Base-by-base conservation (phyloP, 345 rosid species). In the Erodium maritimum region DNA sequence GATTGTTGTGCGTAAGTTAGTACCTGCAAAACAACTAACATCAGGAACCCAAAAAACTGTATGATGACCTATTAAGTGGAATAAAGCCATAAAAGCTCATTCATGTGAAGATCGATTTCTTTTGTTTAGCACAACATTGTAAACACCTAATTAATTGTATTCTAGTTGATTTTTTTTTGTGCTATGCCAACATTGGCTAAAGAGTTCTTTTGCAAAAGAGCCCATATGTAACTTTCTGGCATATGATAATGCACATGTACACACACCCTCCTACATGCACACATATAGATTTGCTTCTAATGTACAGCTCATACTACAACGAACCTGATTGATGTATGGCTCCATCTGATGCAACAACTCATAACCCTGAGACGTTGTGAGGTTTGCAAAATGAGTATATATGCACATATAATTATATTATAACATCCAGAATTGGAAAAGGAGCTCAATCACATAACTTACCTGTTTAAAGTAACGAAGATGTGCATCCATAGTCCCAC, bases 401-500 rank as follows among this genome's bases (percentile, higher is more conserved):
- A 14, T 42, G 17, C 14, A 42, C 8, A 29, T 42, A 42, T 12
- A 42, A 7, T 10, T 42, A 42, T 11, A 42, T 42, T 10, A 10
- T 10, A 42, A 42, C 59, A 56, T 3, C 18, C 21, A 48, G 42
- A 54, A 56, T 68, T 69, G 65, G 60, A 55, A 52, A 56, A 61
- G 56, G 51, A 54, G 34, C 55, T 21, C 23, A 19, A 17, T 21
- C 58, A 55, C 37, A 33, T 62, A 34, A 65, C 57, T 23, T 69
- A 83, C 99, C 76, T 93, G 97, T 75, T 89, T 93, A 67, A 89
- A 93, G 79, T 93, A 89, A 54, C 95, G 88, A 72, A 93, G 97
- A 78, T 89, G 99, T 4, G 99, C 99, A 79, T 93, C 99, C 99
- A 93, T 93, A 0, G 99, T 93, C 54, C 99, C 99, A 57, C 97